These are phyloP conservation scores for Neurospora hispaniola DNA, from an alignment of 495 filamentous ascomycete species.

Conservation along the genomic window DNA sequence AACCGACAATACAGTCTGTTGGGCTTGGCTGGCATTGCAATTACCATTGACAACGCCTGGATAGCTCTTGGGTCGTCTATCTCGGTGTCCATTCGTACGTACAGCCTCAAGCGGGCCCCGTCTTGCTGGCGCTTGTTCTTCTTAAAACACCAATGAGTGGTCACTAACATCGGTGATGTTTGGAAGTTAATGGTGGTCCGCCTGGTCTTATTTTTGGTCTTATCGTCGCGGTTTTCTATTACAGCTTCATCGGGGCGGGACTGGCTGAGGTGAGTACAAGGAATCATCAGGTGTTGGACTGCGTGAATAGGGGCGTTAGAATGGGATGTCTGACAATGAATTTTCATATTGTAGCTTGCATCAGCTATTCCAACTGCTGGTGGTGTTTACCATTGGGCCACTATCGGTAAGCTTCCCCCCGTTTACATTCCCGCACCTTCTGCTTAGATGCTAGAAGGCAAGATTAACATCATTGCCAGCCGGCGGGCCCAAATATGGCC, in stretches of 20 bases:
- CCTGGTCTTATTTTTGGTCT: slow-evolving; percentile 48
- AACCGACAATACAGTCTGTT: slow-evolving; percentile 45
- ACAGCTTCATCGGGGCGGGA: slow-evolving; percentile 34
- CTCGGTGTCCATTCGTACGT: slow-evolving; percentile 41
- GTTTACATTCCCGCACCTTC: not conserved
- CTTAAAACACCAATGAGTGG: not conserved
- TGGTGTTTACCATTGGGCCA: slow-evolving; percentile 85
- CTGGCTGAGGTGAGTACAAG: slow-evolving; percentile 27
- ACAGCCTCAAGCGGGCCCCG: not conserved
- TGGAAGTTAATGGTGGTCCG: slow-evolving; percentile 44
- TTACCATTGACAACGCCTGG: slow-evolving; percentile 48
- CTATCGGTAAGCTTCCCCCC: slow-evolving; percentile 33
- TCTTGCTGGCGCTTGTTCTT: not conserved
- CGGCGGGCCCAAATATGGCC: slow-evolving; percentile 56
- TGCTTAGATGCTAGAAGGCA: not conserved
- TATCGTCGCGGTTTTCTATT: slow-evolving; percentile 34
- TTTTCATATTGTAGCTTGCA: slow-evolving; percentile 43
- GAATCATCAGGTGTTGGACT: not conserved
- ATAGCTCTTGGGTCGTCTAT: slow-evolving; percentile 43
- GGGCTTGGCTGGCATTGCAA: slow-evolving; percentile 39
- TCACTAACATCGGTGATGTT: slow-evolving; percentile 1
- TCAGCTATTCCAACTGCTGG: slow-evolving; percentile 69
- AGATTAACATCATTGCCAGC: slow-evolving; percentile 15
- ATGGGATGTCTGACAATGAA: not conserved
- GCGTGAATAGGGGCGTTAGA: not conserved